A percentile compares a stretch with the other conserved stretches of the same genome.
phyloP scores from a whole-genome alignment of 73 alveolate species.

The Breviolum minutum region DNA sequence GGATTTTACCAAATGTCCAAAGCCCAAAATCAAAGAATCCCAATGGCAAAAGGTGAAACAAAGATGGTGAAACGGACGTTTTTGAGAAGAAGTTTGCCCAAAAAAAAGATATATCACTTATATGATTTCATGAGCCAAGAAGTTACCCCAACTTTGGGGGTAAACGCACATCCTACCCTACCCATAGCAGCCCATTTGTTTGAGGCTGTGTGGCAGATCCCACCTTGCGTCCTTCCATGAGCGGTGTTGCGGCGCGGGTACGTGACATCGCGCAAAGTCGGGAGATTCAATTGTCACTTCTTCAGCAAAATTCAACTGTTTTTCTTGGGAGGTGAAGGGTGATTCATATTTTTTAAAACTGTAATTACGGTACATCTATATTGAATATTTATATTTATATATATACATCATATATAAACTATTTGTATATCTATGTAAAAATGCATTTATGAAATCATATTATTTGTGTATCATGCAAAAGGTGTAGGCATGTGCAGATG shows the following conservation, averaged over 20 bases:
- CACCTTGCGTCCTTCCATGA: conserved; percentile 41
- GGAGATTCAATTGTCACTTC: conserved; percentile 10
- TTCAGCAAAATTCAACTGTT: neutral
- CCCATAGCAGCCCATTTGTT: neutral
- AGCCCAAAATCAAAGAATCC: no score
- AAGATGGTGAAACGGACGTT: no score
- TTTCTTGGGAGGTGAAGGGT: no score
- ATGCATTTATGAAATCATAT: no score
- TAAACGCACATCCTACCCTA: neutral
- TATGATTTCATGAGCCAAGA: neutral
- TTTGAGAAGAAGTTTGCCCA: no score
- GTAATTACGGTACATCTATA: neutral
- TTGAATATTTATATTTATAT: no score
- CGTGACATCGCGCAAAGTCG: conserved; percentile 62
- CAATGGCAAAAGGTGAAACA: no score
- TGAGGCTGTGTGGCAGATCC: conserved; percentile 39
- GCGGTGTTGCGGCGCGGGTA: conserved; percentile 63
- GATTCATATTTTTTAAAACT: neutral
- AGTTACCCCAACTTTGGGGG: neutral
- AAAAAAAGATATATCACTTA: neutral
- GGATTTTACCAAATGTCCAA: no score
- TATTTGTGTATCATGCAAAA: no score
- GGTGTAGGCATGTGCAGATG: no score
- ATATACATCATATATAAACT: no score
- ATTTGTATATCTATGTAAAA: no score